These are phyloP conservation scores for Penicillium sp. DNA, from an alignment of 2,329 filamentous ascomycete species.

Conservation along the genomic window DNA sequence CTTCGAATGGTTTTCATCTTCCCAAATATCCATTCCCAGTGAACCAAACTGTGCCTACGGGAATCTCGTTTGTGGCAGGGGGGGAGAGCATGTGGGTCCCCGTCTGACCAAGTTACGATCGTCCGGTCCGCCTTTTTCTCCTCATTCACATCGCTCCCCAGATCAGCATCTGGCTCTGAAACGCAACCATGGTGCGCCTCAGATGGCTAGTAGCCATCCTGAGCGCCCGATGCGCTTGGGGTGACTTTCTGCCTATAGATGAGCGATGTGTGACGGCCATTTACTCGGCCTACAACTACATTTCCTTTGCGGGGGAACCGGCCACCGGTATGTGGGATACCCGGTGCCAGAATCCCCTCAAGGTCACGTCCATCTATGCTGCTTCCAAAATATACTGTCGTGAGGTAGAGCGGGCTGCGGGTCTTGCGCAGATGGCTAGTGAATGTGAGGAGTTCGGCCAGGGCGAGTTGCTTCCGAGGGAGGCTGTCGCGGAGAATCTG, in stretches of 20 bases:
- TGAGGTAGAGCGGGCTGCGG: conserved; percentile 23
- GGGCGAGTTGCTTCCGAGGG: conserved; percentile 27
- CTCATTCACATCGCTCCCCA: neutral
- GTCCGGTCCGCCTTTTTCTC: neutral
- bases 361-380: conserved; percentile 39
- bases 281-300: conserved; percentile 32
- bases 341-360: conserved; percentile 34
- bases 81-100: neutral
- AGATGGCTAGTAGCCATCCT: conserved; percentile 19
- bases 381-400: conserved; percentile 34
- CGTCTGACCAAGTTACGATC: neutral
- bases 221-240: conserved; percentile 4
- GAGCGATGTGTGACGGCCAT: conserved; percentile 36
- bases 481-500: conserved; percentile 31
- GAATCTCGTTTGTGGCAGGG: neutral
- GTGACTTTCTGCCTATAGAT: conserved; percentile 15
- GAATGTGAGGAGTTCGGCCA: conserved; percentile 27
- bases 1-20: no score
- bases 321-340: conserved; percentile 22
- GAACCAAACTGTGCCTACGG: neutral
- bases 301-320: conserved; percentile 29
- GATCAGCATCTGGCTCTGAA: neutral
- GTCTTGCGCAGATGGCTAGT: conserved; percentile 22
- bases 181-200: conserved; percentile 20
- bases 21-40: neutral